These are phyloP conservation scores for Primulina tabacum DNA, from an alignment of 257 asterid genomes.

Conservation along the genomic window DNA sequence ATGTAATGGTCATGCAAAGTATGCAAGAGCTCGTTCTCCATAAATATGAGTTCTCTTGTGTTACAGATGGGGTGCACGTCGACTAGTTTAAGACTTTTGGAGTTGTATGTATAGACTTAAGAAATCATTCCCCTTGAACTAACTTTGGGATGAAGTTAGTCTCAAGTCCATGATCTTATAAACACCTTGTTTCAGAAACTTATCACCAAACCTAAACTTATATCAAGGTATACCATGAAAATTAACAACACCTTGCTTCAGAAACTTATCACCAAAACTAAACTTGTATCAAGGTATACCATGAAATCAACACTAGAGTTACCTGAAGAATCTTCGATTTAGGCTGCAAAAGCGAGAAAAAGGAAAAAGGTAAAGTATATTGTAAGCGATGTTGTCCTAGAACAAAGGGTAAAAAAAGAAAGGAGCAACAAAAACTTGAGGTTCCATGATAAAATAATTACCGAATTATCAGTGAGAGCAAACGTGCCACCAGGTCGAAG, in stretches of 20 bases:
- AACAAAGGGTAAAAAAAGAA: neutral
- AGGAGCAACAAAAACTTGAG: neutral
- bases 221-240: too few species aligned
- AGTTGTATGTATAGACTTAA: too few species aligned
- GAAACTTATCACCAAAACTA: neutral
- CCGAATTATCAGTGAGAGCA: constrained; percentile 87
- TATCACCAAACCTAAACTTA: neutral
- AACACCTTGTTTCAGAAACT: too few species aligned
- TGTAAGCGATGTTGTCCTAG: constrained; percentile 21
- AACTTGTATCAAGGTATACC: neutral
- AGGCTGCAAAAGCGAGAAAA: constrained; percentile 60
- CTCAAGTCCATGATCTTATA: too few species aligned
- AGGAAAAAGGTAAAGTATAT: neutral
- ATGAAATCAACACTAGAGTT: constrained; percentile 11
- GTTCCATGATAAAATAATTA: constrained; percentile 25
- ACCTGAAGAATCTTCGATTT: constrained; percentile 97
- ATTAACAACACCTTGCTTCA: too few species aligned
- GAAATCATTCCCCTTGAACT: too few species aligned
- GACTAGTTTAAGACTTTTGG: too few species aligned
- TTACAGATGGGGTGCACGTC: too few species aligned
- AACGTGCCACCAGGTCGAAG: constrained; percentile 93
- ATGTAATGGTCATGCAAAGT: neutral
- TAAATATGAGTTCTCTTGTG: too few species aligned
- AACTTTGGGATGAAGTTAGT: too few species aligned
- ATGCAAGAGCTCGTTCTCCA: neutral